Percentiles rank a stretch among this genome's conserved stretches.
These are phyloP conservation scores for Populus tomentosa DNA, from an alignment of 441 rosid genomes.

Conservation along the genomic window DNA sequence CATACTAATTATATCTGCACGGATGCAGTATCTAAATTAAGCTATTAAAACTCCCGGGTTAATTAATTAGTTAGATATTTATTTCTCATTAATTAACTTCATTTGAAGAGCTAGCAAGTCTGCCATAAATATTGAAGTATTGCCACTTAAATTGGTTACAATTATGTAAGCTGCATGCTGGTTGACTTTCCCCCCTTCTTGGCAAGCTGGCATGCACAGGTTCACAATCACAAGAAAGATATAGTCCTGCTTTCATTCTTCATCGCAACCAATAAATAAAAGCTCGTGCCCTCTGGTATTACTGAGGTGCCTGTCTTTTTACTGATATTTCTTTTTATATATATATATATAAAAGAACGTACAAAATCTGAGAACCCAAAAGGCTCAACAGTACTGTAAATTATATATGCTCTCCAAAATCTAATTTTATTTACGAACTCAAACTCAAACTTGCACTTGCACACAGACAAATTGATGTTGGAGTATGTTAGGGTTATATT, in stretches of 20 bases:
- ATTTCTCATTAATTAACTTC: slow-evolving; percentile 5
- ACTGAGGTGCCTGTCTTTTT: neutral
- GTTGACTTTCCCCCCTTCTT: slow-evolving; percentile 30
- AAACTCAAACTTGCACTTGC: too few species aligned
- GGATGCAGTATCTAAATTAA: too few species aligned
- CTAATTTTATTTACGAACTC: too few species aligned
- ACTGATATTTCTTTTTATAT: neutral
- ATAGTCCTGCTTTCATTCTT: slow-evolving; percentile 41
- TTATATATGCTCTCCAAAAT: neutral
- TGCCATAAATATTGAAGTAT: neutral
- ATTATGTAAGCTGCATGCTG: slow-evolving; percentile 15
- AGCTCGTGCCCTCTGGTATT: slow-evolving; percentile 1
- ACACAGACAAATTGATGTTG: too few species aligned
- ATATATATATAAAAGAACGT: neutral
- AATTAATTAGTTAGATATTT: neutral
- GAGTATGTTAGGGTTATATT: too few species aligned
- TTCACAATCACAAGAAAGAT: slow-evolving; percentile 26
- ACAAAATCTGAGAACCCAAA: neutral
- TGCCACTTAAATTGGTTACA: neutral
- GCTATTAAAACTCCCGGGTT: neutral
- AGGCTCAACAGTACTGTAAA: neutral
- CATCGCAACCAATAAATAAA: slow-evolving; percentile 16
- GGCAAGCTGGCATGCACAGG: slow-evolving; percentile 20
- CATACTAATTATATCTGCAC: neutral
- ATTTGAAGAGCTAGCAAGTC: neutral